Conservation (phyloP, 257 asterid species). For the Nicotiana sylvestris region DNA sequence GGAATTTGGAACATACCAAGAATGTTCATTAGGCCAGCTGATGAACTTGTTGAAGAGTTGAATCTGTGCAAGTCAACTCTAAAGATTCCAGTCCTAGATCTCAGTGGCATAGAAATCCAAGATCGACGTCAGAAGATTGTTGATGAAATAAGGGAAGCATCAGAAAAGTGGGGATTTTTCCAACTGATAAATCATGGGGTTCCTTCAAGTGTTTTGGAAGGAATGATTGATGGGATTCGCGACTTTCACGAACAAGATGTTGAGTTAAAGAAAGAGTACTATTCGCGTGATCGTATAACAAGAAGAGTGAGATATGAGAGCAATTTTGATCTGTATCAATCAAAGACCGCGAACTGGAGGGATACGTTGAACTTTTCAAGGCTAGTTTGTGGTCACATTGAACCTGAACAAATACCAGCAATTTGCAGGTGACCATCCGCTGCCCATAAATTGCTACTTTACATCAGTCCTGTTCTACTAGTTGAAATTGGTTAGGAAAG, state of each 20-base stretch:
- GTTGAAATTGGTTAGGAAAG: background rate
- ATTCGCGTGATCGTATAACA: constrained; percentile 22
- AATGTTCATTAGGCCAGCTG: constrained; percentile 29
- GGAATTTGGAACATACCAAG: constrained; percentile 22
- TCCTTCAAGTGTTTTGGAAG: constrained; percentile 31
- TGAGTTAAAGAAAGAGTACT: constrained; percentile 37
- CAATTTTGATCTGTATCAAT: constrained; percentile 45
- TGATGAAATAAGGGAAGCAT: constrained; percentile 34
- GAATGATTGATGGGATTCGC: constrained; percentile 42
- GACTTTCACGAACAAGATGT: constrained; percentile 55
- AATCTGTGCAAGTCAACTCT: background rate
- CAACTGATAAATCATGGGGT: constrained; percentile 60
- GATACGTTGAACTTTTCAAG: constrained; percentile 48
- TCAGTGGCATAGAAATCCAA: constrained; percentile 15
- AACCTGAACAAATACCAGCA: constrained; percentile 48
- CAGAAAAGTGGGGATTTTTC: constrained; percentile 59
- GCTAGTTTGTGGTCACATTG: background rate
- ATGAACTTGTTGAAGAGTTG: constrained; percentile 38
- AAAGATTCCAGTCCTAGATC: constrained; percentile 49
- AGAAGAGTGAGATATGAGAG: constrained; percentile 49
- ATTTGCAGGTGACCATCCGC: constrained; percentile 38
- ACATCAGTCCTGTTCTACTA: background rate
- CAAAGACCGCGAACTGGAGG: constrained; percentile 66
- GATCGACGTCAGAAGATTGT: constrained; percentile 23
- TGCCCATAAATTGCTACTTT: background rate